phyloP scores from a whole-genome alignment of 2,329 filamentous ascomycete genomes.

The Hypomyces perniciosus region DNA sequence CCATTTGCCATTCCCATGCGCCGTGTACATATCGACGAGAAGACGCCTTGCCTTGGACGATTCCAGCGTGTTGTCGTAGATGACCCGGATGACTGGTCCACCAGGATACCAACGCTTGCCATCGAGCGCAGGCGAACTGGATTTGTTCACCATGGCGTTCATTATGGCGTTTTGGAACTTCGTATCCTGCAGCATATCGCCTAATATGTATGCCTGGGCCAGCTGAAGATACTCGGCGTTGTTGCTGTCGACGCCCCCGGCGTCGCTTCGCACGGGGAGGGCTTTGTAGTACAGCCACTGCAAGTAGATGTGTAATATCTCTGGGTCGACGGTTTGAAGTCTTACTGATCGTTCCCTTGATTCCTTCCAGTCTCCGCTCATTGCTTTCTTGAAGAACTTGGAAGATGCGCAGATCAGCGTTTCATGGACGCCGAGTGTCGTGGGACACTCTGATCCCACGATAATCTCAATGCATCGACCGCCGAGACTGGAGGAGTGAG shows the following conservation, averaged over 20 bases:
- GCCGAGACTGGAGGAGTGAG: no score
- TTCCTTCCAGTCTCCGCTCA: conserved; percentile 5
- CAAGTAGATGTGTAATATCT: conserved; percentile 5
- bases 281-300: conserved; percentile 10
- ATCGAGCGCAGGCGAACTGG: not conserved
- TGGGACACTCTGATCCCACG: not conserved
- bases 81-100: conserved; percentile 1
- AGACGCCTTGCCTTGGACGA: conserved; percentile 1
- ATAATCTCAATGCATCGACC: conserved; percentile 6
- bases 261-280: conserved; percentile 6
- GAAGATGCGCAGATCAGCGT: conserved; percentile 4
- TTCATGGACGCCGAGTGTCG: conserved; percentile 7
- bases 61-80: conserved; percentile 6
- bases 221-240: conserved; percentile 9
- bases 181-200: conserved; percentile 8
- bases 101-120: not conserved
- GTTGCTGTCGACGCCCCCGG: not conserved
- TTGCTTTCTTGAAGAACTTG: conserved; percentile 5
- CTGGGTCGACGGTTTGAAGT: not conserved
- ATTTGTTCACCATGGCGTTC: conserved; percentile 8
- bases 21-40: conserved; percentile 5
- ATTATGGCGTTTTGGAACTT: conserved; percentile 8
- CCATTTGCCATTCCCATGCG: not conserved
- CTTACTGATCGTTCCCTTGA: not conserved
- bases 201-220: conserved; percentile 11